phyloP scores from a whole-genome alignment of 2,329 filamentous ascomycete species.

The Neopestalotiopsis clavispora region DNA sequence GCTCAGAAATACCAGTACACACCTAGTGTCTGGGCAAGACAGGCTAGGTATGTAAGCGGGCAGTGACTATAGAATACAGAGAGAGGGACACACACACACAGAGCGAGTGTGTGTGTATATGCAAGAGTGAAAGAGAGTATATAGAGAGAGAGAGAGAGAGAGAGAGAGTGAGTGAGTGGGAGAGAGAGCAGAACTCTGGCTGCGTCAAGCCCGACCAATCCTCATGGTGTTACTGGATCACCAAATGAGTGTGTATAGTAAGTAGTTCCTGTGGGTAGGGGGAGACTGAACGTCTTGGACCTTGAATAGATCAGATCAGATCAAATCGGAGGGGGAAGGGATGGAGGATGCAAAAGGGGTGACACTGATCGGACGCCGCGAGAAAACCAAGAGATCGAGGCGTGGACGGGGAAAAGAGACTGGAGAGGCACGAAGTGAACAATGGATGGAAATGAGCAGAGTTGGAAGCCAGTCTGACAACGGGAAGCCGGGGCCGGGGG shows the following conservation, averaged over 20 bases:
- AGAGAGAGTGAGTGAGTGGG: neutral
- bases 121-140: no score
- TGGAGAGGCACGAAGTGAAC: neutral
- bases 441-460: neutral
- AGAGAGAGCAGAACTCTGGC: neutral
- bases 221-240: neutral
- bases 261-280: neutral
- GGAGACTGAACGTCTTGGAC: neutral
- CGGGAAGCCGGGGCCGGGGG: neutral
- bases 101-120: no score
- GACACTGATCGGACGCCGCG: conserved; percentile 16
- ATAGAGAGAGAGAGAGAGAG: neutral
- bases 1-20: no score
- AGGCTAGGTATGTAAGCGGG: neutral
- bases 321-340: neutral
- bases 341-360: conserved; percentile 6
- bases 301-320: neutral
- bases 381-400: conserved; percentile 15
- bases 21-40: neutral
- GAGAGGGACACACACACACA: neutral
- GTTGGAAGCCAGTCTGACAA: neutral
- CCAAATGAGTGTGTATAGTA: neutral
- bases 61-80: neutral
- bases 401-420: neutral
- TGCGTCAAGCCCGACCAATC: conserved; percentile 4